A percentile compares a stretch with the other conserved stretches of the same genome.
Conservation (phyloP, 1,284 basidiomycete species). For the Flammula alnicola region DNA sequence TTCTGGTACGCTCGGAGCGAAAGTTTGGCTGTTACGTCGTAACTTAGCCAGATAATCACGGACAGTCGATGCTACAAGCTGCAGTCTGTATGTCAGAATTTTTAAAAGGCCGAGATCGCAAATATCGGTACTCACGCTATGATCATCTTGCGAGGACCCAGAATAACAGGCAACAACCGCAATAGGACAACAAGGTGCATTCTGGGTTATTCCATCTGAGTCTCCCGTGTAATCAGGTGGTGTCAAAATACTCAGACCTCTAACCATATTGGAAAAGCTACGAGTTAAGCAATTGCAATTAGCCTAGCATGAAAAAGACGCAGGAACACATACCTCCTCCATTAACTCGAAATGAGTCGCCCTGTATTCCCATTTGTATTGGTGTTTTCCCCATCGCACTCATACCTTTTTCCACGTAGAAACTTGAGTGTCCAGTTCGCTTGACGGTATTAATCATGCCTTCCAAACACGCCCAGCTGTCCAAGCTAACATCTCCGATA, state of each 20-base stretch:
- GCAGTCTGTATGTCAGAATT: background rate
- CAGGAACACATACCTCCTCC: conserved; percentile 69
- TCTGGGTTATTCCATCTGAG: too few species aligned
- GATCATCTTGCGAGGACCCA: conserved; percentile 81
- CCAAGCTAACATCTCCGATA: conserved; percentile 75
- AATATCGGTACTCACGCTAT: conserved; percentile 55
- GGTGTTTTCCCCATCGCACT: conserved; percentile 78
- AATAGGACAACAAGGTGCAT: conserved; percentile 80
- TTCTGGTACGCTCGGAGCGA: conserved; percentile 35
- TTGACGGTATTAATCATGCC: conserved; percentile 79
- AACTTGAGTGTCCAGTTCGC: conserved; percentile 82
- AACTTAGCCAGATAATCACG: conserved; percentile 74
- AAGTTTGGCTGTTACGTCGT: conserved; percentile 39
- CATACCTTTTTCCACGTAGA: conserved; percentile 83
- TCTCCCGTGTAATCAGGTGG: too few species aligned
- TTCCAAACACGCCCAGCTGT: conserved; percentile 78
- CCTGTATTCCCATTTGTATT: conserved; percentile 68
- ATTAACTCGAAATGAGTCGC: conserved; percentile 59
- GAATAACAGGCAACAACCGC: conserved; percentile 80
- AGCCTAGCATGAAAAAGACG: conserved; percentile 10
- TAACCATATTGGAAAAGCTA: conserved; percentile 84
- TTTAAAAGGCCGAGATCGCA: background rate
- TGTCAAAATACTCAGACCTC: conserved; percentile 52
- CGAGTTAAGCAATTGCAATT: conserved; percentile 1
- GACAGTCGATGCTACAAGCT: conserved; percentile 70